Evolutionary conservation across 2,329 filamentous ascomycete genomes (phyloP), one percentile per base, ranked within the genome.

Genomic region (Purpureocillium lavendulum): DNA sequence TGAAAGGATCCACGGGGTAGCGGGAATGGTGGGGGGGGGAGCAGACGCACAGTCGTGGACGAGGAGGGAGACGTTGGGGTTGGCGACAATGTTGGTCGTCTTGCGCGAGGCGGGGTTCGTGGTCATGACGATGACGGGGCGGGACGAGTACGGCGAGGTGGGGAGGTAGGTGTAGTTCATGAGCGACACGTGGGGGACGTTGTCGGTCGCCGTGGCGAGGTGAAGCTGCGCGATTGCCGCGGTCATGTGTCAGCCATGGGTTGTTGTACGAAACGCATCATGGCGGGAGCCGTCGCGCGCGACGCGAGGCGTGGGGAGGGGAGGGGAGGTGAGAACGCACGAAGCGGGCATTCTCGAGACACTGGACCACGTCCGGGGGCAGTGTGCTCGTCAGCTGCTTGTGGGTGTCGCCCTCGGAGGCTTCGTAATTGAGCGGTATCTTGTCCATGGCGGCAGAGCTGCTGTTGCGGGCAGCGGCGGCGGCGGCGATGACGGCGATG

Each of bases 121-220:
- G 40, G 92, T 97, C 84, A 90, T 89, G 71, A 97, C 84, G 57
- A 97, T 94, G 47, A 88, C 84, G n/a, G 87, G 82, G n/a, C 68
- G 64, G 38, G 73, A 57, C 30, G 77, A 74, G 61, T 80, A 83
- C 30, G 80, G 81, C 13, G 84, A 86, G 6, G 74, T 80, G 30
- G 88, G 84, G 16, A 98, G 83, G 66, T 96, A 97, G 56, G 92
- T 97, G 70, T 97, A 97, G 70, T 94, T 96, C 92, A 98, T 98
- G 48, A 98, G 79, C 30, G 88, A 94, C 49, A 97, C 87, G 60
- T 97, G 87, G 9, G 92, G 92, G 47, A 80, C 71, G 55, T 92
- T 84, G 50, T 84, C 73, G 51, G 80, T 80, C 61, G 85, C 94
- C 41, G 92, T 98, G 52, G 92, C 89, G 39, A 98, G 83, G 64